Evolutionary conservation across 352 stramenopile species (phyloP).

Genomic region (Pythium guiyangense): DNA sequence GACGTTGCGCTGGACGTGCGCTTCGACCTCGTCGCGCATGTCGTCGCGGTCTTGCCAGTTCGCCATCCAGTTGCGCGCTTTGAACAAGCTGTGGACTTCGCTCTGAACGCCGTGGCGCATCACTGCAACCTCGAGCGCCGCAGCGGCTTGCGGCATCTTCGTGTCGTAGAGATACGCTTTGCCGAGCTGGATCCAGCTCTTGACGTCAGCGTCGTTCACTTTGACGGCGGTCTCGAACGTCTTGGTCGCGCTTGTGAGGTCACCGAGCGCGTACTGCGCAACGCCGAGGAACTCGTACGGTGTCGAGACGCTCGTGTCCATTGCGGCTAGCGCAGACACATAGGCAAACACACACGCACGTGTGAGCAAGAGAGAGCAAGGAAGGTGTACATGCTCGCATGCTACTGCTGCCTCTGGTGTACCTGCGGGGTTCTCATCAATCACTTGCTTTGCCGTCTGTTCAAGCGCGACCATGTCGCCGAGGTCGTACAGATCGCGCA

Average conservation of each 20-base stretch:
- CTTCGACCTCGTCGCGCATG: constrained; percentile 30
- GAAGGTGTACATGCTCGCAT: not conserved
- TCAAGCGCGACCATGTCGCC: constrained; percentile 51
- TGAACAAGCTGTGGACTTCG: constrained; percentile 46
- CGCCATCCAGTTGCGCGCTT: constrained; percentile 64
- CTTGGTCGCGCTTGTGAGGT: constrained; percentile 45
- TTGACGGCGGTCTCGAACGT: constrained; percentile 57
- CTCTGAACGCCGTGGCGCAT: constrained; percentile 26
- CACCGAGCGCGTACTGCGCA: constrained; percentile 62
- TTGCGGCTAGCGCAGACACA: constrained; percentile 15
- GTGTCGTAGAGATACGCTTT: constrained; percentile 65
- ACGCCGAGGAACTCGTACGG: constrained; percentile 68
- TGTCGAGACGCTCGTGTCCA: constrained; percentile 32
- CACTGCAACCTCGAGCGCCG: constrained; percentile 45
- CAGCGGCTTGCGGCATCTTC: constrained; percentile 31
- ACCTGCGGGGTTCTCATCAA: constrained; percentile 40
- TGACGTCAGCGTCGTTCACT: constrained; percentile 36
- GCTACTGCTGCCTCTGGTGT: no score
- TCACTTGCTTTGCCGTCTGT: constrained; percentile 25
- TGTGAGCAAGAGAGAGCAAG: not conserved
- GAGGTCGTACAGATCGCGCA: constrained; percentile 29
- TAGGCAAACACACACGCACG: not conserved
- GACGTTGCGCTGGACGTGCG: constrained; percentile 20
- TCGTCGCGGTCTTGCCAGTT: constrained; percentile 58
- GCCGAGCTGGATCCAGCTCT: constrained; percentile 65